These are phyloP conservation scores for Trametes villosa DNA, from an alignment of 768 basidiomycete species.

Conservation along the genomic window DNA sequence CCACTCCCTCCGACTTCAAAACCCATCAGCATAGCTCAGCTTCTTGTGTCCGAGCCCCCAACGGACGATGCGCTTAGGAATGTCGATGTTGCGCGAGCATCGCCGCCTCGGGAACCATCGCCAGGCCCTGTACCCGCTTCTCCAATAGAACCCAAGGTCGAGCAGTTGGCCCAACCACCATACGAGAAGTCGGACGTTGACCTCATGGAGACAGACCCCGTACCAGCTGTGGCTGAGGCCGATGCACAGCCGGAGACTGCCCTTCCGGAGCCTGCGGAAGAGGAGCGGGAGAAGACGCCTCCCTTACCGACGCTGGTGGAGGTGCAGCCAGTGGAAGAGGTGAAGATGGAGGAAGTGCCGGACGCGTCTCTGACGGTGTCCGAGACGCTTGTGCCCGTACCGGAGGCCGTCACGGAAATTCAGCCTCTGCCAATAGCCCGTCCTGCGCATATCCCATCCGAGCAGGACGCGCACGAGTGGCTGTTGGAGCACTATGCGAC, in stretches of 20 bases:
- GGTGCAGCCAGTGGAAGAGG: not conserved
- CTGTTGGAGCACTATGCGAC: constrained; percentile 56
- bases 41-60: not conserved
- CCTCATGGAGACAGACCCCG: too few relatives aligned
- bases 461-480: constrained; percentile 66
- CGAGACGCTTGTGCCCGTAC: not conserved
- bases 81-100: not conserved
- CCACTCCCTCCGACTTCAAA: not conserved
- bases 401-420: not conserved
- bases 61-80: too few relatives aligned
- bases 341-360: not conserved
- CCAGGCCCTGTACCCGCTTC: not conserved
- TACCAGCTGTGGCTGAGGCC: too few relatives aligned
- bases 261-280: not conserved
- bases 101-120: not conserved
- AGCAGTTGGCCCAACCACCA: too few relatives aligned
- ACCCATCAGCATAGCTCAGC: constrained; percentile 15
- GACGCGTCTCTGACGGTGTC: not conserved
- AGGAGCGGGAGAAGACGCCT: not conserved
- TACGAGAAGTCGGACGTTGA: too few relatives aligned
- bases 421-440: constrained; percentile 17
- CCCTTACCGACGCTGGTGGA: not conserved
- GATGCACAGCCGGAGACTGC: too few relatives aligned
- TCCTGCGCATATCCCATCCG: not conserved
- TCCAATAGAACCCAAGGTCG: too few relatives aligned